Percentiles rank a stretch among this genome's conserved stretches.
Conservation (phyloP, 1,284 basidiomycete genomes). For the Porphyrellus sp. region DNA sequence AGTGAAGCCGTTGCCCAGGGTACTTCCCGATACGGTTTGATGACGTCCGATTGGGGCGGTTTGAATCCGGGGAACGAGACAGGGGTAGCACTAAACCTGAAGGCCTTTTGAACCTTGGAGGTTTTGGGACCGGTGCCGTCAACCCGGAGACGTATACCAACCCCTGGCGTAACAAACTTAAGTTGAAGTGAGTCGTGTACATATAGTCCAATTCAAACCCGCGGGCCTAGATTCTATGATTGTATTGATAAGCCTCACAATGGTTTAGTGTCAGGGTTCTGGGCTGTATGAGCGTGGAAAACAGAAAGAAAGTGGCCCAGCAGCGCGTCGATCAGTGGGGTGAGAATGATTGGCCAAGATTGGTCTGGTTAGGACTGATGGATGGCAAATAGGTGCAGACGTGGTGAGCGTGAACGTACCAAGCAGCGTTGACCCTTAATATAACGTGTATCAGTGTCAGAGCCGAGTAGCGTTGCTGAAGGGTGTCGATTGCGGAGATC, state of each 20-base stretch:
- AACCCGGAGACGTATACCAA: slow-evolving; percentile 1
- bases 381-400: too few relatives aligned
- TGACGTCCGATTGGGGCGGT: background rate
- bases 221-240: slow-evolving; percentile 6
- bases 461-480: too few relatives aligned
- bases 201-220: background rate
- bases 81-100: background rate
- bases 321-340: background rate
- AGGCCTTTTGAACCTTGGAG: background rate
- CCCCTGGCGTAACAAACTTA: slow-evolving; percentile 2
- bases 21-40: slow-evolving; percentile 1
- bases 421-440: background rate
- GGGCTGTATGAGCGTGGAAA: slow-evolving; percentile 14
- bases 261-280: slow-evolving; percentile 11
- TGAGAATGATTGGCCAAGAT: too few relatives aligned
- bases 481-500: too few relatives aligned
- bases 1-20: background rate
- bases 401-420: background rate
- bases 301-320: background rate
- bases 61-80: background rate
- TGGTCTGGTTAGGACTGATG: too few relatives aligned
- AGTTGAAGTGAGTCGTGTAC: slow-evolving; percentile 1
- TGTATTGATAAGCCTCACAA: slow-evolving; percentile 10
- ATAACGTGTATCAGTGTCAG: too few relatives aligned
- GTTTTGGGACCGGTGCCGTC: background rate